Percentiles rank a stretch among this genome's conserved stretches.
phyloP scores from a whole-genome alignment of 805 yeast species.

The Saccharomycodes ludwigii region DNA sequence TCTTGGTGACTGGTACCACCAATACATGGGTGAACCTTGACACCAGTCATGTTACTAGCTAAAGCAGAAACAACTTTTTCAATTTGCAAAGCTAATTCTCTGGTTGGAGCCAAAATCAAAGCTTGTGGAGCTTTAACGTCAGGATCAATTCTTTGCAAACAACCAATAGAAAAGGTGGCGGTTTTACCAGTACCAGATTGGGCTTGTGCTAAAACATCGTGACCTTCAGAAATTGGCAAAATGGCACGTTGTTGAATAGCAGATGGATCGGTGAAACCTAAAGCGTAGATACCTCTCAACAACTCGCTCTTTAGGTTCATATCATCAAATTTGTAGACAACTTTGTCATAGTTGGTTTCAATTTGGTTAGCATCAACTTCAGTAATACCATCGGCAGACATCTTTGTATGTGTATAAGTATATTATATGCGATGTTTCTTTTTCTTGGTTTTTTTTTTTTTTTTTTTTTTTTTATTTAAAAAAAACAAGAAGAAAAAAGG shows the following conservation, averaged over 20 bases:
- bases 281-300: constrained; percentile 60
- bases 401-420: constrained; percentile 11
- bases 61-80: constrained; percentile 84
- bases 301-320: constrained; percentile 58
- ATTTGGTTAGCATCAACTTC: constrained; percentile 76
- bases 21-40: constrained; percentile 90
- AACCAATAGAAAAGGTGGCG: constrained; percentile 88
- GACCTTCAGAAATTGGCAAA: constrained; percentile 83
- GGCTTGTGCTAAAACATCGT: constrained; percentile 96
- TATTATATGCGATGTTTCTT: no score
- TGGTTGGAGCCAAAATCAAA: constrained; percentile 88
- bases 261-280: constrained; percentile 93
- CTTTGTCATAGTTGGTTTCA: constrained; percentile 94
- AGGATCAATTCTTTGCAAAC: constrained; percentile 64
- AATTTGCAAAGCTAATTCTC: constrained; percentile 94
- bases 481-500: not conserved
- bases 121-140: constrained; percentile 74
- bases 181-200: constrained; percentile 99
- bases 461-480: not conserved
- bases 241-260: constrained; percentile 98
- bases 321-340: constrained; percentile 64
- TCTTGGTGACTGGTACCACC: constrained; percentile 91
- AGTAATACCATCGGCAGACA: constrained; percentile 52
- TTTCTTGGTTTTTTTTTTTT: not conserved
- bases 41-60: constrained; percentile 83